These are phyloP conservation scores for Linnemannia exigua DNA, from an alignment of 192 early-diverging fungal species.

Conservation along the genomic window DNA sequence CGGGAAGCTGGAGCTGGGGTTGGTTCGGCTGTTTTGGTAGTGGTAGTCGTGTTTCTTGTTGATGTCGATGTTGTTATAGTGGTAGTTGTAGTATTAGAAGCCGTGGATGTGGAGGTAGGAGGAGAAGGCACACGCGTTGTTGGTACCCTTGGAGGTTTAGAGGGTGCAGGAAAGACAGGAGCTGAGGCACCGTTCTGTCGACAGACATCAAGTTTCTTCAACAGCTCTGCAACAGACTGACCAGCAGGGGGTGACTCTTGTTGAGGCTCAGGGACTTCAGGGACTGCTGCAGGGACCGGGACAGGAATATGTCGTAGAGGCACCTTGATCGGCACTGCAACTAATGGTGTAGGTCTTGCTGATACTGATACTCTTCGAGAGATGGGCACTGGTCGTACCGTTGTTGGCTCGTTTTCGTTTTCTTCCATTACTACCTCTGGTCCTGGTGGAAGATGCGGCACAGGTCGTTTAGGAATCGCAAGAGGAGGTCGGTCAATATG, in stretches of 20 bases:
- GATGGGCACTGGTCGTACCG: neutral
- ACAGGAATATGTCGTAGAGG: neutral
- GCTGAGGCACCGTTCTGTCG: neutral
- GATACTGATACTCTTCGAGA: neutral
- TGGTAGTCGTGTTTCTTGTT: neutral
- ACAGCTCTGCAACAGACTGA: neutral
- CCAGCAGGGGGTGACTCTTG: neutral
- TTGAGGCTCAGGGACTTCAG: neutral
- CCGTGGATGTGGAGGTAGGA: neutral
- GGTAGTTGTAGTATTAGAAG: neutral
- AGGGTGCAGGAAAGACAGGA: neutral
- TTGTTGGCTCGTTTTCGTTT: neutral
- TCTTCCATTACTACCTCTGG: neutral
- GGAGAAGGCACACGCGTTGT: slow-evolving; percentile 5
- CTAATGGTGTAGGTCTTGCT: neutral
- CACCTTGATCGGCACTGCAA: neutral
- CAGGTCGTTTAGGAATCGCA: slow-evolving; percentile 10
- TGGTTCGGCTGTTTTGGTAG: neutral
- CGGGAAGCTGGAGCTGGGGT: neutral
- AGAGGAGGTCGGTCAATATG: neutral
- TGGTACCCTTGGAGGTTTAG: slow-evolving; percentile 4
- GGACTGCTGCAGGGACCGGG: neutral
- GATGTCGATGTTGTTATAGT: neutral
- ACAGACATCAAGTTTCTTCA: neutral
- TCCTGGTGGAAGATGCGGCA: neutral